Evolutionary conservation across 1,284 basidiomycete species (phyloP), one percentile per base, ranked within the genome.

Genomic region (Meripilus lineatus): DNA sequence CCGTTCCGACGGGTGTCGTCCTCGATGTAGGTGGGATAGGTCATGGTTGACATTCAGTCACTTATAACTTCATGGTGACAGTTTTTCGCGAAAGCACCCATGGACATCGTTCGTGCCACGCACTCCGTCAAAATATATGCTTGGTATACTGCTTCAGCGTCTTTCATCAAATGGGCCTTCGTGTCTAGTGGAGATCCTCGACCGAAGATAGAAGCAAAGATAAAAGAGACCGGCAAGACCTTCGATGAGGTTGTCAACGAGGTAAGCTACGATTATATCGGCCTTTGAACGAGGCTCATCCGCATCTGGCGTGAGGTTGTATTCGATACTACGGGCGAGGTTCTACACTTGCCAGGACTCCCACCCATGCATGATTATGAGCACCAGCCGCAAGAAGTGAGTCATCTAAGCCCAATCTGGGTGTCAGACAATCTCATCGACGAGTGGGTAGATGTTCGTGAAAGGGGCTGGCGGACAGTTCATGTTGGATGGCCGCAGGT

Each of bases 111-210:
- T n/a, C n/a, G n/a, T n/a, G n/a, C n/a, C n/a, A n/a, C n/a, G n/a
- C n/a, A n/a, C n/a, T n/a, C n/a, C n/a, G 28, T 30, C 28, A 30
- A n/a, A 30, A 30, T 30, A 10, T 30, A 30, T n/a, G n/a, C n/a
- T 8, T 30, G 28, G 28, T 30, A 30, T n/a, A 8, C 28, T n/a
- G 28, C 28, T 30, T 8, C 28, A 30, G n/a, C n/a, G n/a, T n/a
- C n/a, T n/a, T n/a, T n/a, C n/a, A n/a, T 30, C 28, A n/a, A n/a
- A 30, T 10, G 8, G 28, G 28, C 28, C 28, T 10, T n/a, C 8
- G 28, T 30, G 8, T 53, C 45, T 23, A 52, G 51, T 2, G 57
- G 53, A 13, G 46, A 53, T 36, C 2, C 50, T 2, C 47, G 32
- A 5, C n/a, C 38, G 11, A 50, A 50, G 33, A 39, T 43, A 3